Conservation (phyloP, 179 eudicot species). For the Corrigiola litoralis region DNA sequence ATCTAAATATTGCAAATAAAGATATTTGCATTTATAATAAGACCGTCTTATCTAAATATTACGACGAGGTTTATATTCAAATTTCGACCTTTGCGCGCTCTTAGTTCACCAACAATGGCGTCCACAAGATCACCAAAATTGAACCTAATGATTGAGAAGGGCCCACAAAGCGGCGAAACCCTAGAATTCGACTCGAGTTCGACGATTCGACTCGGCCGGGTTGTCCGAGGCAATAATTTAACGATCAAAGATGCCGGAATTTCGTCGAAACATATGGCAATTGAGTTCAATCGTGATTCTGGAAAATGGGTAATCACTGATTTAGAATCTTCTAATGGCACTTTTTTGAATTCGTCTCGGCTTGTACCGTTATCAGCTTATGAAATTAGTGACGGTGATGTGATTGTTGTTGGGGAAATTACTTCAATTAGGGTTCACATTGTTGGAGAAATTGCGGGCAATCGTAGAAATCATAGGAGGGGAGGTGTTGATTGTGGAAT, state of each 20-base stretch:
- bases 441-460: neutral
- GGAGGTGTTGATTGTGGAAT: neutral
- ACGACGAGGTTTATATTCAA: no score
- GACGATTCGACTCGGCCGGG: slow-evolving; percentile 47
- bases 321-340: slow-evolving; percentile 75
- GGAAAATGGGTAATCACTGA: slow-evolving; percentile 54
- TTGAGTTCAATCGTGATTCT: slow-evolving; percentile 29
- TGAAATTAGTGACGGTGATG: slow-evolving; percentile 43
- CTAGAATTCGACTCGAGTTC: slow-evolving; percentile 39
- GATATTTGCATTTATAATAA: no score
- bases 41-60: no score
- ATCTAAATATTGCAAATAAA: no score
- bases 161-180: slow-evolving; percentile 64
- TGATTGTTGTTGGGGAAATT: slow-evolving; percentile 56
- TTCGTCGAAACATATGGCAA: slow-evolving; percentile 62
- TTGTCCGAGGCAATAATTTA: slow-evolving; percentile 57
- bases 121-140: slow-evolving; percentile 24
- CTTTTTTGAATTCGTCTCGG: slow-evolving; percentile 35
- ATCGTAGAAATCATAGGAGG: no score
- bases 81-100: neutral
- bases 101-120: slow-evolving; percentile 10
- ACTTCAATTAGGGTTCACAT: slow-evolving; percentile 48
- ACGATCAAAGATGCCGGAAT: slow-evolving; percentile 74
- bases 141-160: slow-evolving; percentile 60
- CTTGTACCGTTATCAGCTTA: slow-evolving; percentile 32